Base-by-base conservation (phyloP, 139 green algal genomes). In the Coelastrella sp. region DNA sequence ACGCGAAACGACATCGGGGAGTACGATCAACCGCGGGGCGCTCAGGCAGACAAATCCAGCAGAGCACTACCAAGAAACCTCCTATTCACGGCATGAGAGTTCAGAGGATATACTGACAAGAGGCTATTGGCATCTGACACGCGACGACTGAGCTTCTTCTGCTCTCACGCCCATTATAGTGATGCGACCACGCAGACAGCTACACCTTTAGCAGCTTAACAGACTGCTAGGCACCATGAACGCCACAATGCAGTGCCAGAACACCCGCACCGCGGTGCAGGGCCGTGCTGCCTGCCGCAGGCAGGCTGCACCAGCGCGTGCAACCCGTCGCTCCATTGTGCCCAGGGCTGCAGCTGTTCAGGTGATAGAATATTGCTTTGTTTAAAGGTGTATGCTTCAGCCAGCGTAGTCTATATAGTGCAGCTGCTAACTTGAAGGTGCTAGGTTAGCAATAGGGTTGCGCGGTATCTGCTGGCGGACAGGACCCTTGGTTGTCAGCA, bases 191-290 rank as follows among this genome's bases (percentile, higher is more conserved):
- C 40, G 72, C 43, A 64, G 9, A 15, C n/a, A 21, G 30, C n/a
- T 9, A 34, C 48, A 81, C 73, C 73, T 67, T 81, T 66, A 51
- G 72, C 43, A 62, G 43, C 72, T 41, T 64, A n/a, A 64, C 17
- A 27, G 30, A n/a, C 72, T 63, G 35, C 32, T 57, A 32, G 50
- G 50, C 73, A 81, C 50, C 27, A 81, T 81, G 73, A 81, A 81
- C 73, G 73, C 73, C 73, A 81, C 73, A 66, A 81, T 81, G 73
- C 73, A 81, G 73, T 34, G 38, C 27, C 34, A 48, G 17, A 60
- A 81, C 32, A 38, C 50, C 38, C 73, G 73, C 67, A 76, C 35
- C 67, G 25, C 34, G 67, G 67, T 76, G 67, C 67, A 76, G 67
- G 67, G 67, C 67, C 53, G 64, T 43, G 64, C 25, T 43, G 34